Base-by-base conservation (phyloP, 345 rosid genomes). In the Populus pruinosa region DNA sequence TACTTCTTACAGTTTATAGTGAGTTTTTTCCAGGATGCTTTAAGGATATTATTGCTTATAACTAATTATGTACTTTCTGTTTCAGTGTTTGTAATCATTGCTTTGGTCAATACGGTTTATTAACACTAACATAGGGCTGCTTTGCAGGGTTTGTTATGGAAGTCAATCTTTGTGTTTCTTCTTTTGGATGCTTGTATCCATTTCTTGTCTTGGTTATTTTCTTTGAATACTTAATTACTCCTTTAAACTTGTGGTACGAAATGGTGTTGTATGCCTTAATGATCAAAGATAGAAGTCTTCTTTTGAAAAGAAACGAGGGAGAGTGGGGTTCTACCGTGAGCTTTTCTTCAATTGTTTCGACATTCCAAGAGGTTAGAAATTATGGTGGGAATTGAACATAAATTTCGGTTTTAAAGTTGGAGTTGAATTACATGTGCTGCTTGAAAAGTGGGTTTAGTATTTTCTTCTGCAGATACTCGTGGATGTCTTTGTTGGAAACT, bases 121-220 rank as follows among this genome's bases (percentile, higher is more conserved):
- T 72, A 41, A 72, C 65, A 33, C 21, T 36, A 6, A 39, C 25
- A n/a, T 41, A 50, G 53, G 47, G 21, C 21, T 77, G 38, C 62
- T 79, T 81, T 83, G 86, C 93, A 93, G 96, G 93, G 86, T 67
- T 62, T 92, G 18, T 78, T 93, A 56, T 90, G 91, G 98, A 95
- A 86, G 78, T 70, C 88, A 23, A 73, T 88, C 68, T 17, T 83
- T 55, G 85, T 84, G 77, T 90, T 89, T 81, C 86, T 93, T 79
- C 86, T 92, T 76, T 75, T 93, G 77, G 99, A 95, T 86, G 87
- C 86, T 80, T 90, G 98, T 94, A 91, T 91, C 98, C 91, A 43
- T 89, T 38, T 75, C 67, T 69, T 8, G 11, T 73, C 53, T 12
- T 27, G 64, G 78, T 74, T 56, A 67, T 61, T 16, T 68, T 66